Evolutionary conservation across 345 rosid genomes (phyloP).

Genomic region (Gossypioides kirkii): DNA sequence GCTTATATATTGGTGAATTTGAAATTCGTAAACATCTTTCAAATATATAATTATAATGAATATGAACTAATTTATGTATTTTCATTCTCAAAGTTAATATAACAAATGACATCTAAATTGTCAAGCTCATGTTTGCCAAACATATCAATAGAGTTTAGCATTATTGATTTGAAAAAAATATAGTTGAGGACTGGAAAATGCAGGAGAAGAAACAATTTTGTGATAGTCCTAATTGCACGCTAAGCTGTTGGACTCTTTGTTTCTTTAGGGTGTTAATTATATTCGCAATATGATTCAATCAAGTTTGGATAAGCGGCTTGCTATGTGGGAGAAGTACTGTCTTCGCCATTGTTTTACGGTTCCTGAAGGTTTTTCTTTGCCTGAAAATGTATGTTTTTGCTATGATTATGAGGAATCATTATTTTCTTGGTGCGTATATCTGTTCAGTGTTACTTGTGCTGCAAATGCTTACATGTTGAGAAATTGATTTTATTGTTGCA

Average conservation of each 20-base stretch:
- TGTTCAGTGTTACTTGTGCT: not conserved
- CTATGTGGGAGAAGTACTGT: constrained; percentile 76
- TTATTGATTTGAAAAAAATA: not conserved
- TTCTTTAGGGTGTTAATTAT: constrained; percentile 50
- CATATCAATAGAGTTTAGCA: not conserved
- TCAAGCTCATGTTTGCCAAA: not conserved
- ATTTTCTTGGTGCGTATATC: not conserved
- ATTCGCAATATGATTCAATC: constrained; percentile 51
- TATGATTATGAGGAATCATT: not conserved
- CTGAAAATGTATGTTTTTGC: constrained; percentile 42
- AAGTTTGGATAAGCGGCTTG: constrained; percentile 46
- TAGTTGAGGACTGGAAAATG: not conserved
- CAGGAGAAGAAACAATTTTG: not conserved
- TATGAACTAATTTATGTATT: too few relatives aligned
- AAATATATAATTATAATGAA: not conserved
- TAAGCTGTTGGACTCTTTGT: not conserved
- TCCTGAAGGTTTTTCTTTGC: constrained; percentile 63
- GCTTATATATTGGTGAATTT: too few relatives aligned
- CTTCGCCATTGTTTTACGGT: constrained; percentile 57
- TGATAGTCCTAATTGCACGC: not conserved
- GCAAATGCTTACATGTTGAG: not conserved
- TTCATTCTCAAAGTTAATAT: not conserved
- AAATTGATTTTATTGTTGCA: not conserved
- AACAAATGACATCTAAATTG: not conserved
- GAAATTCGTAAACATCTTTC: not conserved